Base-by-base conservation (phyloP, 768 basidiomycete species). In the Tricholoma flavovirens region DNA sequence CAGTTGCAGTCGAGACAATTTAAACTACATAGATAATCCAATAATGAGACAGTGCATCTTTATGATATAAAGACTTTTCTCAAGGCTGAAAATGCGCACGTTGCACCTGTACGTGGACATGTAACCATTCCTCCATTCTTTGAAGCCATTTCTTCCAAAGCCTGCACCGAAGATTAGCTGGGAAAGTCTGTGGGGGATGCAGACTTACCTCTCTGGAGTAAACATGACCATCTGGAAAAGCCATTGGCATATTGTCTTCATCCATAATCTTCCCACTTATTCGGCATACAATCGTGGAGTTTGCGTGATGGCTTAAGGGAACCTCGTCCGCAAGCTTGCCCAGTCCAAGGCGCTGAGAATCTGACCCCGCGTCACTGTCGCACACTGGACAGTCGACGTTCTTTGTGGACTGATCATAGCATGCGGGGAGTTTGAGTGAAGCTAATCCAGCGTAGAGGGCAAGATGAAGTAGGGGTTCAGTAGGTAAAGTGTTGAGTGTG, bases 241-340 rank as follows among this genome's bases (percentile, higher is more conserved):
- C 88, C 86, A 97, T 82, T 0, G 95, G 93, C 78, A 88, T 86
- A 63, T 95, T 95, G 67, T 93, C 86, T 60, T 86, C 94, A 64
- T 97, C 90, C 88, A 98, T 96, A 55, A 98, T 94, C 68, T 87
- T 86, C 22, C 96, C 94, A 59, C 83, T 93, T 64, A 98, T 80
- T 52, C 84, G 73, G 67, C 97, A 98, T 14, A 98, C 95, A 54
- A 99, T 91, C 0, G 92, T 96, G 19, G 93, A 96, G 66, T 96
- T 98, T 38, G 88, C 85, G 67, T 98, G 94, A 72, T 98, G 95
- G 62, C 90, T 91, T 66, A 82, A 86, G 1, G 97, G 95, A 0
- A 98, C 93, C 60, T 93, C 90, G 55, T 79, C 76, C 11, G 90
- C 92, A 7, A 99, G 81, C 57, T 80, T 76, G 19, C 87, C 86